Evolutionary conservation across 306 rosid species (phyloP).

Genomic region (Prunus mongolica): DNA sequence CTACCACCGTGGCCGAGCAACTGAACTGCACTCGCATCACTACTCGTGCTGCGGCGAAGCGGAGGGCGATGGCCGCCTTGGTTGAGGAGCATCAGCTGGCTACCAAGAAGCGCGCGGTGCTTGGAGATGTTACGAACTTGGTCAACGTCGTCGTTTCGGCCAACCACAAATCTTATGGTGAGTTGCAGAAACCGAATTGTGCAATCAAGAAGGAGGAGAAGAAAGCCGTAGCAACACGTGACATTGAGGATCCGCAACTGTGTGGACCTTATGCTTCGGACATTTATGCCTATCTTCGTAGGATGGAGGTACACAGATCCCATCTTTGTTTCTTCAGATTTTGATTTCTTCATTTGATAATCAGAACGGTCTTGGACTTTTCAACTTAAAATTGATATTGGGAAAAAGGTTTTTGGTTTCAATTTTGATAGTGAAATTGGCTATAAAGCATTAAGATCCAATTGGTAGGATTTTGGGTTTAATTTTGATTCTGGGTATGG

Average conservation of each 20-base stretch:
- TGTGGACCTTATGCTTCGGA: conserved; percentile 62
- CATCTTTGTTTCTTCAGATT: not conserved
- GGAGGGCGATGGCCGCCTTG: conserved; percentile 53
- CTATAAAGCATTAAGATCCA: not conserved
- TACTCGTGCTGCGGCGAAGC: conserved; percentile 59
- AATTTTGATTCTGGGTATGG: not conserved
- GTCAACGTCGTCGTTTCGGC: conserved; percentile 13
- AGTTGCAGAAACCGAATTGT: conserved; percentile 20
- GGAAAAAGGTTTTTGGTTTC: not conserved
- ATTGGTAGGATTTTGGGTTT: not conserved
- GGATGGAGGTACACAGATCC: conserved; percentile 51
- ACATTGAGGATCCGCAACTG: conserved; percentile 50
- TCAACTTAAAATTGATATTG: not conserved
- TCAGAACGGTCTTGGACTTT: not conserved
- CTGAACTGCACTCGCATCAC: conserved; percentile 31
- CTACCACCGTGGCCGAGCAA: conserved; percentile 22
- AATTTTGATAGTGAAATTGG: not conserved
- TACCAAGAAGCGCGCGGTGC: conserved; percentile 59
- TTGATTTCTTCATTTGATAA: not conserved
- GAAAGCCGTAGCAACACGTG: not conserved
- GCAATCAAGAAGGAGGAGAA: conserved; percentile 2
- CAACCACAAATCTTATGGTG: not conserved
- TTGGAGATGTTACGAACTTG: conserved; percentile 58
- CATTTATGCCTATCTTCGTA: conserved; percentile 62
- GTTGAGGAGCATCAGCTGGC: conserved; percentile 27